phyloP scores from a whole-genome alignment of 805 yeast species.

The Saccharomyces eubayanus region DNA sequence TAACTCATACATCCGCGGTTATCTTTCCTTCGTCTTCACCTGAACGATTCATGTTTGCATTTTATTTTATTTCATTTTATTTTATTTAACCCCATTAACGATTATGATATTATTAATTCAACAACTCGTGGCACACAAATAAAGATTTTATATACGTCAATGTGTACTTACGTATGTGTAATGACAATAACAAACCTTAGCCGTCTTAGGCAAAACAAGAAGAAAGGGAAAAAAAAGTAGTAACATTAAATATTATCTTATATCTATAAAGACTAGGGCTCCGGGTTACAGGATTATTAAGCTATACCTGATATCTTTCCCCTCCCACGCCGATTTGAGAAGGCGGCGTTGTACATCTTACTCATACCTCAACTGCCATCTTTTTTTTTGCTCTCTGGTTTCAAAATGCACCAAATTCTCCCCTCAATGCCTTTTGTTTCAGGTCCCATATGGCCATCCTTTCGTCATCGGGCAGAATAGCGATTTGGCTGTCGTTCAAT shows the following conservation, averaged over 20 bases:
- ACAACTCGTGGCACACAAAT: not conserved
- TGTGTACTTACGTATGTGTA: not conserved
- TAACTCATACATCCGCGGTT: not conserved
- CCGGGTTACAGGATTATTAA: not conserved
- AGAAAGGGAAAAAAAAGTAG: not conserved
- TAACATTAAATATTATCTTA: not conserved
- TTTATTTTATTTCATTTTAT: not conserved
- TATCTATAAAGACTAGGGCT: not conserved
- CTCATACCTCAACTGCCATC: not conserved
- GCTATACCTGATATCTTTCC: not conserved
- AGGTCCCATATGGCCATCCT: conserved; percentile 32
- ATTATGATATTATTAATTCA: not conserved
- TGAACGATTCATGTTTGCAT: not conserved
- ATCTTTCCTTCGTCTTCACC: not conserved
- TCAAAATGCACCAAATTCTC: conserved; percentile 24
- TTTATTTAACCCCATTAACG: not conserved
- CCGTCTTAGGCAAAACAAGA: not conserved
- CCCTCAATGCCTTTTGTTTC: conserved; percentile 30
- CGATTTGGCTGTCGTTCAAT: conserved; percentile 44
- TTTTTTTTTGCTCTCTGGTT: not conserved
- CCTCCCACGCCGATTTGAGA: not conserved
- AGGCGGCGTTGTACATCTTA: not conserved
- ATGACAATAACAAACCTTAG: not conserved
- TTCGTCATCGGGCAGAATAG: conserved; percentile 44
- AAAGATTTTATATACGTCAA: not conserved